A percentile compares a stretch with the other conserved stretches of the same genome.
These are phyloP conservation scores for Sporobolomyces phaffii DNA, from an alignment of 768 basidiomycete genomes.

Conservation along the genomic window DNA sequence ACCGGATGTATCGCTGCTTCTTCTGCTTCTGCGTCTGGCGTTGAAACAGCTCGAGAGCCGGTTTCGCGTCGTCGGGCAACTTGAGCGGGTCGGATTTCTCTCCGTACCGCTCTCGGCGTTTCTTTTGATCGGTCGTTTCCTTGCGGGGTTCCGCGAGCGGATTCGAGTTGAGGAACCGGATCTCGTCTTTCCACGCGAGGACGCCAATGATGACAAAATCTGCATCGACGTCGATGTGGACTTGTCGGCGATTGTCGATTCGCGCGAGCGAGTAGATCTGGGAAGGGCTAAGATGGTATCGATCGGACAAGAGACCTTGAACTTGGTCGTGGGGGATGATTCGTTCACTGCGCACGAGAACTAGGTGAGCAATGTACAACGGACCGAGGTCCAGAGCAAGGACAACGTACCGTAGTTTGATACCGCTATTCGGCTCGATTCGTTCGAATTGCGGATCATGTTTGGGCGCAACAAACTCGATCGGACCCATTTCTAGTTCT, in stretches of 20 bases:
- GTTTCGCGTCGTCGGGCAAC: slow-evolving; percentile 30
- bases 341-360: slow-evolving; percentile 66
- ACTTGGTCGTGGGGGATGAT: slow-evolving; percentile 66
- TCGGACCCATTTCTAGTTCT: slow-evolving; percentile 69
- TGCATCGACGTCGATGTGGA: slow-evolving; percentile 82
- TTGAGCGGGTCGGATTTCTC: slow-evolving; percentile 33
- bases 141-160: slow-evolving; percentile 5
- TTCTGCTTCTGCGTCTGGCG: slow-evolving; percentile 45
- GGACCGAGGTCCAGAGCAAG: no score
- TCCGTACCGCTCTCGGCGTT: slow-evolving; percentile 55
- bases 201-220: slow-evolving; percentile 97
- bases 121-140: slow-evolving; percentile 43
- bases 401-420: slow-evolving; percentile 65
- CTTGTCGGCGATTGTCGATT: slow-evolving; percentile 66
- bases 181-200: slow-evolving; percentile 78
- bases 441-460: slow-evolving; percentile 71
- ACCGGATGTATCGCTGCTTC: slow-evolving; percentile 70
- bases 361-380: no score
- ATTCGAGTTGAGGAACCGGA: slow-evolving; percentile 50
- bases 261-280: slow-evolving; percentile 78
- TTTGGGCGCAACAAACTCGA: slow-evolving; percentile 61
- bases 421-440: slow-evolving; percentile 85
- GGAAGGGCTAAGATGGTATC: slow-evolving; percentile 84
- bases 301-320: slow-evolving; percentile 69
- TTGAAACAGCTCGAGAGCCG: slow-evolving; percentile 43